These are phyloP conservation scores for Gonapodya sp. DNA, from an alignment of 192 early-diverging fungal species.

Conservation along the genomic window DNA sequence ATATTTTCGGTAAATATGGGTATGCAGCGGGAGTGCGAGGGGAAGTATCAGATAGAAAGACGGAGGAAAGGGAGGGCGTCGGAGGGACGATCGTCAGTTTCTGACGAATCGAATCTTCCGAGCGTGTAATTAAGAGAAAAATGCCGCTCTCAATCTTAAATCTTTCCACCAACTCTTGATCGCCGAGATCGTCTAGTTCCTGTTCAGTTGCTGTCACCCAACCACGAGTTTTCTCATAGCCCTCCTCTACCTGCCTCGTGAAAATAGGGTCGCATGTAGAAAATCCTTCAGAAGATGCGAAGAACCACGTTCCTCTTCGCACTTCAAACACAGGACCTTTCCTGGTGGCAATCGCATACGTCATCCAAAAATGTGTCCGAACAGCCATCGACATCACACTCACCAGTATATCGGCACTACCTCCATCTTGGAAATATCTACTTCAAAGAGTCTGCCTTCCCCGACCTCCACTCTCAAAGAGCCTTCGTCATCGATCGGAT, in stretches of 20 bases:
- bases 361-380: background rate
- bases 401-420: background rate
- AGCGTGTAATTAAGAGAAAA: too few relatives aligned
- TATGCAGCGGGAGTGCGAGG: background rate
- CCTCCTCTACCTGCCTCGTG: background rate
- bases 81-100: background rate
- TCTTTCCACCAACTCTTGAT: background rate
- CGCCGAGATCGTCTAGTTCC: background rate
- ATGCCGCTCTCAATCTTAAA: background rate
- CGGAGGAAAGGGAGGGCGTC: background rate
- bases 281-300: background rate
- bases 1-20: background rate
- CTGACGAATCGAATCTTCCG: too few relatives aligned
- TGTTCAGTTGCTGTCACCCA: background rate
- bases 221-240: background rate
- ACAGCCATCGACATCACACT: background rate
- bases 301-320: conserved; percentile 5
- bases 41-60: background rate
- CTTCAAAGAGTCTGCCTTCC: background rate
- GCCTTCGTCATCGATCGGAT: background rate
- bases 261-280: conserved; percentile 2
- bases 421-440: background rate
- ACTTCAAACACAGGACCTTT: conserved; percentile 5
- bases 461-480: background rate
- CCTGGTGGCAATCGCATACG: background rate